Percentiles rank a stretch among this genome's conserved stretches.
Conservation (phyloP, 2,329 filamentous ascomycete species). For the Cladophialophora exuberans region DNA sequence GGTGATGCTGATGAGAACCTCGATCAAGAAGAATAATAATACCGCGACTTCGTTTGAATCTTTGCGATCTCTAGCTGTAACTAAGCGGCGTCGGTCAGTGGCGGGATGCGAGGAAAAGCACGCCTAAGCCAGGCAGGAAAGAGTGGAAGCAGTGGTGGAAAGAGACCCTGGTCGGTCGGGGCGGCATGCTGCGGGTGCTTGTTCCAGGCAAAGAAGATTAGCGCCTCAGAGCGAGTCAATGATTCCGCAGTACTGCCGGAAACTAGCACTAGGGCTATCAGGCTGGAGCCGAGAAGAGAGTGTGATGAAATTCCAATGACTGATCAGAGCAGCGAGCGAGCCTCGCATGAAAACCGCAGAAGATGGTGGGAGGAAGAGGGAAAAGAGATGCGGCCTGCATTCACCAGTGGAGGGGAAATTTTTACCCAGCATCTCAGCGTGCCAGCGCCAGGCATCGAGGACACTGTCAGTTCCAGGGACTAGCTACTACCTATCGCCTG, state of each 20-base stretch:
- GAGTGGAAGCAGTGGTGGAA: background rate
- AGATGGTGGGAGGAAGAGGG: background rate
- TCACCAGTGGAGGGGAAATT: too few species aligned
- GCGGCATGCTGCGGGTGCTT: constrained; percentile 10
- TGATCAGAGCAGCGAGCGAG: background rate
- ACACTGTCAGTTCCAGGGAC: too few species aligned
- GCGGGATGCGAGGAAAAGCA: background rate
- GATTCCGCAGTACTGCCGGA: constrained; percentile 13
- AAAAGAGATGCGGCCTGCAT: background rate
- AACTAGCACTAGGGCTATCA: background rate
- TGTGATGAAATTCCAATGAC: background rate
- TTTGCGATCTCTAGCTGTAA: background rate
- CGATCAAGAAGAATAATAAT: background rate
- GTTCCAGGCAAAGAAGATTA: constrained; percentile 11
- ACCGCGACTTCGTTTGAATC: background rate
- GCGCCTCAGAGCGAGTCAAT: constrained; percentile 2
- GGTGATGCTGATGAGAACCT: background rate
- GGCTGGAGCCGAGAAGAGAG: background rate
- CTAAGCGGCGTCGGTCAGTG: background rate
- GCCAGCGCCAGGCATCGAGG: background rate
- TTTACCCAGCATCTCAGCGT: constrained; percentile 1
- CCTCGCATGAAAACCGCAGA: background rate
- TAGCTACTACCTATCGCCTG: background rate
- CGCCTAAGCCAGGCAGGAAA: constrained; percentile 6
- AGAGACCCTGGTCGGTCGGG: constrained; percentile 1